Percentiles rank a stretch among this genome's conserved stretches.
These are phyloP conservation scores for Aspergillus japonicus DNA, from an alignment of 2,329 filamentous ascomycete species.

Conservation along the genomic window DNA sequence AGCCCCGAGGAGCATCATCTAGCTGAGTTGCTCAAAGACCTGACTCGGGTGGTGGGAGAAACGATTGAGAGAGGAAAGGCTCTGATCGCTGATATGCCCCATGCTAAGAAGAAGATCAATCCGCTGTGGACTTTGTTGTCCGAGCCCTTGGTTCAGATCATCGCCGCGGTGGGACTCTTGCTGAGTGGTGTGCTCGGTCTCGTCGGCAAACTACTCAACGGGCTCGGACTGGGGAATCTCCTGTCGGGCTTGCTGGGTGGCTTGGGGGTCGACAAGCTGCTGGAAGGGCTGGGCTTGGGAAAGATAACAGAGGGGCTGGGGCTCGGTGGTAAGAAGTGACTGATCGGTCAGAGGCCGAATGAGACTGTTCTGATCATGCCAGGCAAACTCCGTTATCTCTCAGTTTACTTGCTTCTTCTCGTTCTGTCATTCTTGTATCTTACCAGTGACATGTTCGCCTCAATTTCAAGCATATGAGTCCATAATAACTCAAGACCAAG, in stretches of 20 bases:
- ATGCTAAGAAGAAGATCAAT: conserved; percentile 91
- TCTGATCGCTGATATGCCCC: conserved; percentile 85
- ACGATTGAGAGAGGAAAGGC: conserved; percentile 85
- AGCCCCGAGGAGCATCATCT: conserved; percentile 80
- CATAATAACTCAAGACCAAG: neutral
- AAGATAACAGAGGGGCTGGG: conserved; percentile 39
- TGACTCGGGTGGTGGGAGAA: conserved; percentile 75
- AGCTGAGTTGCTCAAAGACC: conserved; percentile 78
- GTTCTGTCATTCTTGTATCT: neutral
- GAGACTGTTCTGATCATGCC: neutral
- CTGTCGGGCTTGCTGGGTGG: conserved; percentile 74
- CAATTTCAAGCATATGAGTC: neutral
- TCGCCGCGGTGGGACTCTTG: conserved; percentile 81
- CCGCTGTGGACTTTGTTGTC: conserved; percentile 72
- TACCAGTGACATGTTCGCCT: neutral
- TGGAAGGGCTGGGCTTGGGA: conserved; percentile 54
- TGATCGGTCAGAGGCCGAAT: neutral
- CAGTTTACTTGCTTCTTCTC: neutral
- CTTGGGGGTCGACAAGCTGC: conserved; percentile 63
- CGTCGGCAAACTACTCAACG: conserved; percentile 75
- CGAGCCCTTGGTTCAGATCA: conserved; percentile 88
- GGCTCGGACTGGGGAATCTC: conserved; percentile 76
- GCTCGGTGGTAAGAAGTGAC: conserved; percentile 47
- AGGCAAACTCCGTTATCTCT: neutral
- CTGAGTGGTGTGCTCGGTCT: conserved; percentile 80